Evolutionary conservation across 2,329 filamentous ascomycete genomes (phyloP), one percentile per base, ranked within the genome.

Genomic region (Sarocladiaceae sp.): DNA sequence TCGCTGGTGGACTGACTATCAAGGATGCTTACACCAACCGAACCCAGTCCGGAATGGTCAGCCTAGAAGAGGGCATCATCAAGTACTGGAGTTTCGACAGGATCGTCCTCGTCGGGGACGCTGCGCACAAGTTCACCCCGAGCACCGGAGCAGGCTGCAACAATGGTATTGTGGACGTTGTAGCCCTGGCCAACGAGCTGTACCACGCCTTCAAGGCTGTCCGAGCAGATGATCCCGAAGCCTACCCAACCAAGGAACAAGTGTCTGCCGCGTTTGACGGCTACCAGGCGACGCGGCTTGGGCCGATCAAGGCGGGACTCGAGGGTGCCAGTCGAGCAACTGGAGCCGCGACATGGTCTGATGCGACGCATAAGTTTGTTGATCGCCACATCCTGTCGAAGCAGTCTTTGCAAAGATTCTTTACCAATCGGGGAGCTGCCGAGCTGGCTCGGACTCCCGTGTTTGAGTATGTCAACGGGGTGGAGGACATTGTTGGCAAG

Each of bases 121-220:
- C 60, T 2, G 54, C 49, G n/a, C 58, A 63, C 45, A 61, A 62
- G 40, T 55, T 60, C 44, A 59, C 58, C 1, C 57, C 61, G 0
- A 58, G 57, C 39, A 48, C 56, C 3, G 59, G 57, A 1, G 51
- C 54, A 3, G 59, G 59, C 2, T 53, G 54, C 21, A 62, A 63
- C 48, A 54, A 55, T 27, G 60, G 54, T 4, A 55, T 62, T 12
- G 50, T 58, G 24, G 55, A 60, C n/a, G 42, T 55, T 19, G 51
- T 52, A 2, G 50, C 46, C 13, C 50, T 58, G 16, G 44, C 45
- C 33, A 58, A 58, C 46, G 47, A 52, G 26, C 53, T 62, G 6
- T 48, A 52, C 33, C 13, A 29, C 2, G 40, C 27, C 18, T 29
- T 46, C 19, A 35, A 39, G 6, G 45, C 55, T 15, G 44, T 55